Evolutionary conservation across 164 flowering plant genomes (phyloP), one percentile per base, ranked within the genome.

Genomic region (Liriodendron chinense): DNA sequence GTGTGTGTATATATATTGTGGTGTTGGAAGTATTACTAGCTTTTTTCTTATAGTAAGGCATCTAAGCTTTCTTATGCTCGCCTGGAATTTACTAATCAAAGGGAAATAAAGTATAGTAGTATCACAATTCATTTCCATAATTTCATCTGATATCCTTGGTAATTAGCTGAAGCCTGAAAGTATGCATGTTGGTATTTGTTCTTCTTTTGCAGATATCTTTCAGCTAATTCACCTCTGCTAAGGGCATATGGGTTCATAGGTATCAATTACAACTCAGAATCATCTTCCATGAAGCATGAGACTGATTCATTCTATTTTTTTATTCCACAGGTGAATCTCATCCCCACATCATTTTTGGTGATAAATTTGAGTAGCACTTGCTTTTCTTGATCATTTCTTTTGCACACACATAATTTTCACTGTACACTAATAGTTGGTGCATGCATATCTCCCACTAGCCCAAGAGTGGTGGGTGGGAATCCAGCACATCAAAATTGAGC

Each of bases 271-370:
- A 79, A 87, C 50, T 21, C 70, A 1, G 77, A 77, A 47, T 75
- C 84, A 68, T 85, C 85, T 80, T 78, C 84, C 47, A 34, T 86
- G 72, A 82, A 83, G 84, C 85, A 80, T 75, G 86, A 85, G 76
- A 80, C 68, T 74, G 92, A 87, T 78, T 83, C 92, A 69, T 87
- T 77, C 80, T 89, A 86, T 81, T 76, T 88, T 74, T 85, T 92
- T 75, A 86, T 96, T 78, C 99, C 99, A 71, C 90, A 92, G 93
- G 96, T 93, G 80, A 82, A 69, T 48, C 79, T 24, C n/a, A 13
- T 66, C 43, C 43, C 43, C 43, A 34, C 43, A 53, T n/a, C 13
- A 53, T 53, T 53, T 53, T 53, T 12, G 59, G 18, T 53, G 59
- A 53, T 16, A 2, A 53, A 16, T 53, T 13, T 53, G 59, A 53